These are phyloP conservation scores for Pichia exigua DNA, from an alignment of 805 yeast species.

Conservation along the genomic window DNA sequence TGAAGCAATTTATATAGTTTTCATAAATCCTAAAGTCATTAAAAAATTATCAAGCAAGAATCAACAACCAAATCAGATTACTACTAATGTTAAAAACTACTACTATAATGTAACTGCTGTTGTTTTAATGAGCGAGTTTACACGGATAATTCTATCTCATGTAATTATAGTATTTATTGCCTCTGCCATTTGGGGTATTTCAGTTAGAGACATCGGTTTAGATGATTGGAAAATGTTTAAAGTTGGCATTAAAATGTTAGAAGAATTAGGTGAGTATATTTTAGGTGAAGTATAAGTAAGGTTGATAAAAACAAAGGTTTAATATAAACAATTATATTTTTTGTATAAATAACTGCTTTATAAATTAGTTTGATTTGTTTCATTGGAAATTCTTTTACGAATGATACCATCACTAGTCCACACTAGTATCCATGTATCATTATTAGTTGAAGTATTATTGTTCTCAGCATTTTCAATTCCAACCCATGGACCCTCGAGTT, in stretches of 20 bases:
- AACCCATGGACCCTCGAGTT: constrained; percentile 81
- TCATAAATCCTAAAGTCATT: constrained; percentile 14
- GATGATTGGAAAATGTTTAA: constrained; percentile 24
- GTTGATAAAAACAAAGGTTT: neutral
- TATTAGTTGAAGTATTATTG: neutral
- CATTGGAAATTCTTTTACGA: constrained; percentile 1
- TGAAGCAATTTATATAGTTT: constrained; percentile 28
- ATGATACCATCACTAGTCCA: constrained; percentile 33
- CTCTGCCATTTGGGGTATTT: constrained; percentile 14
- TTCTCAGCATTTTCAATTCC: constrained; percentile 54
- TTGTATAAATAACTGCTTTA: neutral
- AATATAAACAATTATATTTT: neutral
- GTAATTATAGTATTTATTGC: constrained; percentile 19
- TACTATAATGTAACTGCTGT: constrained; percentile 24
- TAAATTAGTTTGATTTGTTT: neutral
- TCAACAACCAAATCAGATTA: neutral
- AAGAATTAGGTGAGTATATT: constrained; percentile 15
- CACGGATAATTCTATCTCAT: constrained; percentile 17
- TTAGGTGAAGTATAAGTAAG: constrained; percentile 1
- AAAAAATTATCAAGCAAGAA: neutral
- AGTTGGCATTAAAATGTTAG: constrained; percentile 15
- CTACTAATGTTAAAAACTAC: constrained; percentile 11
- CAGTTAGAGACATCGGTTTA: constrained; percentile 13
- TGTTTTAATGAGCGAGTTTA: constrained; percentile 19
- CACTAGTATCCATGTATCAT: constrained; percentile 26